A percentile compares a stretch with the other conserved stretches of the same genome.
phyloP scores from a whole-genome alignment of 2,329 filamentous ascomycete genomes.

The Diaporthe citriasiana region DNA sequence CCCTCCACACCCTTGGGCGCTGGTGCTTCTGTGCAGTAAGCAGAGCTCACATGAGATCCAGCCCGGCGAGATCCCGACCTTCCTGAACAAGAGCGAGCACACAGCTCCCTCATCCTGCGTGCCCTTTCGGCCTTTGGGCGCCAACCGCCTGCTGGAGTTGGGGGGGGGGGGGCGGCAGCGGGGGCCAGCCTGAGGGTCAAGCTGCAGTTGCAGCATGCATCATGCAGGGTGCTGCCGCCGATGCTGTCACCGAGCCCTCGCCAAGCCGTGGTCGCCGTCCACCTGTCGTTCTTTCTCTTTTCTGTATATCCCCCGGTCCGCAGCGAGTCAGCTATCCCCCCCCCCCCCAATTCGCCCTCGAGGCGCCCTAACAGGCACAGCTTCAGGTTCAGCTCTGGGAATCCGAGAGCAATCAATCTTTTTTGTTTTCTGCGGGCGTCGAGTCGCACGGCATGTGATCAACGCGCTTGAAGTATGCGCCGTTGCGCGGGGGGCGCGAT shows the following conservation, averaged over 20 bases:
- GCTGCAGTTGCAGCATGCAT: slow-evolving; percentile 9
- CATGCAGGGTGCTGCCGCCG: slow-evolving; percentile 21
- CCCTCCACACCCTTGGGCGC: slow-evolving; percentile 10
- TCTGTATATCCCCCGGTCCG: not conserved
- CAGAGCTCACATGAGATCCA: slow-evolving; percentile 1
- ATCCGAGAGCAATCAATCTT: not conserved
- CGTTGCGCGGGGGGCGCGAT: not conserved
- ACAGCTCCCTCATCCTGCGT: not conserved
- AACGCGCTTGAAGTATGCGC: not conserved
- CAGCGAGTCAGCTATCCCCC: not conserved
- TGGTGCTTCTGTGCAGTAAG: not conserved
- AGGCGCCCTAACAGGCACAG: not conserved
- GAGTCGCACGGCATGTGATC: slow-evolving; percentile 9
- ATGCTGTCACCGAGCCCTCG: not conserved
- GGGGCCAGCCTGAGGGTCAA: not conserved
- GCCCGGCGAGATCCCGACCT: slow-evolving; percentile 21
- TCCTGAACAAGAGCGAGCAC: slow-evolving; percentile 9
- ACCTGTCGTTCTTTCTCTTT: not conserved
- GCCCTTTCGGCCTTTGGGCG: not conserved
- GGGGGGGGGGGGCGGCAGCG: not conserved
- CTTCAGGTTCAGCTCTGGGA: slow-evolving; percentile 1
- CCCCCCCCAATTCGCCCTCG: too few species aligned
- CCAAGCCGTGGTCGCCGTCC: not conserved
- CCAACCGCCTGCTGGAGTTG: not conserved
- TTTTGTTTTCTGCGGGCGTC: not conserved